These are phyloP conservation scores for Phylloboletellus chloephorus DNA, from an alignment of 1,284 basidiomycete genomes.

Conservation along the genomic window DNA sequence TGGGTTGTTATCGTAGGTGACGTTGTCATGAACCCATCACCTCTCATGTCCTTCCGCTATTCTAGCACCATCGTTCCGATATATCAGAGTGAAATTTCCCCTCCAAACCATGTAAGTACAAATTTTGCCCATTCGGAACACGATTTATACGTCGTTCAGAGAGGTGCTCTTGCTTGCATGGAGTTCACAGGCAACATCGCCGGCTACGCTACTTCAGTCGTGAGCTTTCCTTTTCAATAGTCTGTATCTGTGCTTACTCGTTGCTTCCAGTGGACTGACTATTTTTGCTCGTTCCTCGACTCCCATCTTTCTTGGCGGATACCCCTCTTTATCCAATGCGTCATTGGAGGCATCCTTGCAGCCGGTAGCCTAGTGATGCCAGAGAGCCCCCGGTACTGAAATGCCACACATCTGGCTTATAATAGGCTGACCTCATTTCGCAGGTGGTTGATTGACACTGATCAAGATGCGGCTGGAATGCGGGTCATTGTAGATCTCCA, in stretches of 20 bases:
- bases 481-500: conserved; percentile 87
- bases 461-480: conserved; percentile 83
- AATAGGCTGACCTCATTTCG: conserved; percentile 5
- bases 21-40: background rate
- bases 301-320: conserved; percentile 81
- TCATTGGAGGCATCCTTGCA: conserved; percentile 84
- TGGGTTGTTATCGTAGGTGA: conserved; percentile 81
- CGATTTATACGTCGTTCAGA: conserved; percentile 38
- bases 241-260: background rate
- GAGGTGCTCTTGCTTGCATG: conserved; percentile 91
- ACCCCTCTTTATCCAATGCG: conserved; percentile 81
- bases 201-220: conserved; percentile 93
- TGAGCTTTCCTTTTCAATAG: conserved; percentile 39
- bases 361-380: conserved; percentile 84
- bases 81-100: conserved; percentile 96
- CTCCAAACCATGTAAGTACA: conserved; percentile 77
- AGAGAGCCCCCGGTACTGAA: conserved; percentile 78
- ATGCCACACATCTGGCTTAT: background rate
- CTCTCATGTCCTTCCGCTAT: background rate
- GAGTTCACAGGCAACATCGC: conserved; percentile 94
- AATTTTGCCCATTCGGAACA: background rate
- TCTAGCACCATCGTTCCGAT: conserved; percentile 92
- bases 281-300: conserved; percentile 85
- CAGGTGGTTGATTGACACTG: conserved; percentile 90
- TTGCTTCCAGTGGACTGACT: conserved; percentile 79